Base-by-base conservation (phyloP, 1,139 yeast genomes). In the Suhomyces choctaworum region DNA sequence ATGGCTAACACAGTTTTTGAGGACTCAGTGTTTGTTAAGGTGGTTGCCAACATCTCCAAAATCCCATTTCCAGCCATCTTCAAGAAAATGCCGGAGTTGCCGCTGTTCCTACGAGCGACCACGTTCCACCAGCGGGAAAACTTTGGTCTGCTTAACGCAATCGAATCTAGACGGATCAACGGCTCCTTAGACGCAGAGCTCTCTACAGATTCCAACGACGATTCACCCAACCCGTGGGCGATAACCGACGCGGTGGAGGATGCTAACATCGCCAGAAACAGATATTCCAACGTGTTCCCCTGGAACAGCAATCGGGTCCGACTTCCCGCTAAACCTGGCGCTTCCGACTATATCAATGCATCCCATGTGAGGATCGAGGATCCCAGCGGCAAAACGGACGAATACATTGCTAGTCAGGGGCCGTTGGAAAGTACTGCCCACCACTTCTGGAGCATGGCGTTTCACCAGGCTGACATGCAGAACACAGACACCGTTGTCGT, bases 371-470 rank as follows among this genome's bases (percentile, higher is more conserved):
- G 40, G 3, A 37, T 64, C 10, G 41, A 40, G 9, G 36, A 33
- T n/a, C 7, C 16, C 20, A 11, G 16, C 7, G 32, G 36, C n/a
- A 27, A 40, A 16, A 8, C 19, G 14, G 44, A 43, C 22, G 35
- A 42, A 13, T 71, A 66, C 42, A 70, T 70, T 26, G 75, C 74
- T 1, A 50, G 66, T 20, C 77, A 71, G 44, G 77, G 97, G 0
- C 97, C 98, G 0, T 66, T 80, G 4, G 53, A 55, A 3, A 38
- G 52, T 9, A 89, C 97, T 0, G 64, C 69, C 36, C 70, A 64
- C 24, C 90, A 85, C 51, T 88, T 87, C 54, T 90, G 96, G 98
- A 80, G 82, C 38, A 88, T 88, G 96, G 78, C 85, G 25, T 76
- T 70, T 45, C 64, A 71, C 32, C 70, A 75, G 44, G 58, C 73